Base-by-base conservation (phyloP, 306 rosid species). In the Pyrus betulifolia region DNA sequence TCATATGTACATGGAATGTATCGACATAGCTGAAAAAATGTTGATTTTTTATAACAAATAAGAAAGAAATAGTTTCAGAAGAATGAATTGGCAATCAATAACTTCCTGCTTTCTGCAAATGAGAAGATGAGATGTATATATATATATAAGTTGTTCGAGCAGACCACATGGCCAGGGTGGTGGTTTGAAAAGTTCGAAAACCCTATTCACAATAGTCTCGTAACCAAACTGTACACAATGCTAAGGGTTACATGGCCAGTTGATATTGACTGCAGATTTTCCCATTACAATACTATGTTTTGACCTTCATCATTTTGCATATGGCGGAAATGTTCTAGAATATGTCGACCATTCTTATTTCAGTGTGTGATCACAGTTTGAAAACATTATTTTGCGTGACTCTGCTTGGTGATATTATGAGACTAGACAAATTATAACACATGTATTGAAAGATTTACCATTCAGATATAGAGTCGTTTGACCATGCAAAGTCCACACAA, bases 131-230 rank as follows among this genome's bases (percentile, higher is more conserved):
- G 69, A 55, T 73, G 28, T 49, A 5, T 13, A 46, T 52, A 14
- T 21, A 71, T 31, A 14, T 21, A 71, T 31, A 67, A 23, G n/a
- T 76, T 67, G 58, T 25, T 4, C 3, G 27, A 58, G 54, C 30
- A 58, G 74, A 59, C 70, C 81, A 70, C 76, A 60, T 78, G 76
- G 75, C 33, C 63, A 74, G 62, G 77, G 62, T 45, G 70, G 61
- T 8, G 22, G n/a, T 28, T 21, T 74, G 70, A 44, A 74, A 63
- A 74, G 49, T 30, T 62, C 22, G 25, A 38, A 42, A 28, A 19
- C 33, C 46, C 33, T 46, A 46, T 74, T 74, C 70, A 62, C 78
- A 68, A 68, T 42, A 13, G 71, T n/a, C 55, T 12, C 21, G 51
- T 62, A 62, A 27, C 31, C 52, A 40, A 60, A 35, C 44, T 18